phyloP scores from a whole-genome alignment of 2,329 filamentous ascomycete species.

The Ophiognomonia clavigignenti-juglandacearum region DNA sequence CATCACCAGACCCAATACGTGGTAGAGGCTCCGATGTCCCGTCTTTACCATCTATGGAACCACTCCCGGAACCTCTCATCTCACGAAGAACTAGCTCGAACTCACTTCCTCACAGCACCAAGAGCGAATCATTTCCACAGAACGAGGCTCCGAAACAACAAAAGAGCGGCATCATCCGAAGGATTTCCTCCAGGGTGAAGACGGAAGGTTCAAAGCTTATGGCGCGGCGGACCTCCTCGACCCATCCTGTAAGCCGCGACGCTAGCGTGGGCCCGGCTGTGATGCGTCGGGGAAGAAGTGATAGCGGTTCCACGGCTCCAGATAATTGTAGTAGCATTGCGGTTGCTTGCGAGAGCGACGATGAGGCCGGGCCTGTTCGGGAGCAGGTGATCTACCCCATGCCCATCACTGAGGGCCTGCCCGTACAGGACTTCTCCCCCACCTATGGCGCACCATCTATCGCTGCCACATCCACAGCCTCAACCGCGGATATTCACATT shows the following conservation, averaged over 20 bases:
- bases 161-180: slow-evolving; percentile 61
- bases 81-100: slow-evolving; percentile 53
- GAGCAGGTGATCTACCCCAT: slow-evolving; percentile 42
- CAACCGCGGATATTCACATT: slow-evolving; percentile 40
- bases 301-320: slow-evolving; percentile 73
- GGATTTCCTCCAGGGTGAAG: slow-evolving; percentile 78
- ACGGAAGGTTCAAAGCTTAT: slow-evolving; percentile 36
- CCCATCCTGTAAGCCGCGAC: slow-evolving; percentile 72
- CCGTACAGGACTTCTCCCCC: slow-evolving; percentile 41
- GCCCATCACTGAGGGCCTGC: slow-evolving; percentile 38
- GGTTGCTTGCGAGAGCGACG: slow-evolving; percentile 47
- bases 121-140: slow-evolving; percentile 52
- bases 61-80: slow-evolving; percentile 57
- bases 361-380: slow-evolving; percentile 48
- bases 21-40: slow-evolving; percentile 36
- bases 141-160: slow-evolving; percentile 41
- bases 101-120: slow-evolving; percentile 59
- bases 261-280: slow-evolving; percentile 87
- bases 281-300: slow-evolving; percentile 72
- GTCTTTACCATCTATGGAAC: slow-evolving; percentile 32
- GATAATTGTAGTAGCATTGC: slow-evolving; percentile 33
- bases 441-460: slow-evolving; percentile 44
- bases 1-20: slow-evolving; percentile 59
- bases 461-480: slow-evolving; percentile 31
- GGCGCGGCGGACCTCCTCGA: slow-evolving; percentile 70